phyloP scores from a whole-genome alignment of 768 basidiomycete genomes.

The Phaffia tasmanica region DNA sequence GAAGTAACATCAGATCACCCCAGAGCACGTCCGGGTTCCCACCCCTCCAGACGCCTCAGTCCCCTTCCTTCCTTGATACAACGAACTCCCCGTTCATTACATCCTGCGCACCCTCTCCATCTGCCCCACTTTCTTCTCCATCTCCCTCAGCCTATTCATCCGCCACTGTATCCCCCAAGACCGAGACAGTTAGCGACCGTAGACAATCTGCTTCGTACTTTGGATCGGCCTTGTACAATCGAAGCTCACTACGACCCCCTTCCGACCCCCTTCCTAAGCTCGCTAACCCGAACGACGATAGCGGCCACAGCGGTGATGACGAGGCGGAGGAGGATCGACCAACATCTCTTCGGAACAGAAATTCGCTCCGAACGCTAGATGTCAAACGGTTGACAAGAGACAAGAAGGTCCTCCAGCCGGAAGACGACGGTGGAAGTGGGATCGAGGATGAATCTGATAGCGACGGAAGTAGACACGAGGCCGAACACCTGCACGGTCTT shows the following conservation, averaged over 20 bases:
- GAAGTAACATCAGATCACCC: not conserved
- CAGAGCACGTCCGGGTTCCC: no score
- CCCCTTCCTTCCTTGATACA: not conserved
- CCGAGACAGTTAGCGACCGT: not conserved
- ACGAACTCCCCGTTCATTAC: not conserved
- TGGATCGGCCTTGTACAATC: not conserved
- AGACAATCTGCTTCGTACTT: not conserved
- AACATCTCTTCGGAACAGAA: not conserved
- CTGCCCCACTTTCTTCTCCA: no score
- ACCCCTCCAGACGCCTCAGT: not conserved
- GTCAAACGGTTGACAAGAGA: conserved; percentile 11
- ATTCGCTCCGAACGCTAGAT: not conserved
- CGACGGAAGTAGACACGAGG: conserved; percentile 10
- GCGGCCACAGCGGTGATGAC: conserved; percentile 10
- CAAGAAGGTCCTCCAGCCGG: conserved; percentile 1
- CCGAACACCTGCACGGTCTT: not conserved
- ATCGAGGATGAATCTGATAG: conserved; percentile 24
- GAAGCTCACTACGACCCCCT: not conserved
- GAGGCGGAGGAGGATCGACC: not conserved
- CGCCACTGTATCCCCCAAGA: no score
- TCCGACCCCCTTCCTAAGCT: no score
- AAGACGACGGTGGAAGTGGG: conserved; percentile 23
- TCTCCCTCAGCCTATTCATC: no score
- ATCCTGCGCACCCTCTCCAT: not conserved
- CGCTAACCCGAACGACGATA: not conserved